Evolutionary conservation across 768 basidiomycete genomes (phyloP).

Genomic region (Gymnopilus dilepis): DNA sequence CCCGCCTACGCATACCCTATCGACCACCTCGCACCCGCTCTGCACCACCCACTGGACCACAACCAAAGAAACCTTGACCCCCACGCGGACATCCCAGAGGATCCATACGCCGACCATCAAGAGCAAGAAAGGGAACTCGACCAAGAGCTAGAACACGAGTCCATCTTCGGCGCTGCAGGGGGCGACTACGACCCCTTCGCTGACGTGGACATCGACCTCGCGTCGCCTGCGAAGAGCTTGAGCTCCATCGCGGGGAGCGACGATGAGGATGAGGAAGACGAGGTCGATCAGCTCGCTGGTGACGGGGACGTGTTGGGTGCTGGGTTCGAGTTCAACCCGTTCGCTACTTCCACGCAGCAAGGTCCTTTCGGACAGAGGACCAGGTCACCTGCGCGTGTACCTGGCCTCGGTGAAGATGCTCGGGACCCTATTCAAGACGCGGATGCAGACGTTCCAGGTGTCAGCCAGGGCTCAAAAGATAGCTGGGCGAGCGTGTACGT

Average conservation of each 20-base stretch:
- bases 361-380: neutral
- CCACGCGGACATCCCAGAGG: neutral
- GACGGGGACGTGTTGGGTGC: neutral
- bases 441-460: neutral
- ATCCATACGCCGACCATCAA: slow-evolving; percentile 14
- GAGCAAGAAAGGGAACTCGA: slow-evolving; percentile 15
- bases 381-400: slow-evolving; percentile 22
- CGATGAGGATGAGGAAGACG: slow-evolving; percentile 31
- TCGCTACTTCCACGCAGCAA: slow-evolving; percentile 40
- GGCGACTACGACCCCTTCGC: slow-evolving; percentile 3
- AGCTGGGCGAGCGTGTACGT: slow-evolving; percentile 32
- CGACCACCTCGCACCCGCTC: neutral
- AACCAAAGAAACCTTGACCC: neutral
- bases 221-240: slow-evolving; percentile 39
- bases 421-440: neutral
- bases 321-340: slow-evolving; percentile 35
- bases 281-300: slow-evolving; percentile 18
- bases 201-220: slow-evolving; percentile 18
- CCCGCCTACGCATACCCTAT: neutral
- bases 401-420: neutral
- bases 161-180: slow-evolving; percentile 11
- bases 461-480: slow-evolving; percentile 31
- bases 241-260: slow-evolving; percentile 41
- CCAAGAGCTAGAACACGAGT: slow-evolving; percentile 11
- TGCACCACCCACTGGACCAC: neutral